Evolutionary conservation across 179 eudicot genomes (phyloP), one percentile per base, ranked within the genome.

Genomic region (Pouteria campechiana): DNA sequence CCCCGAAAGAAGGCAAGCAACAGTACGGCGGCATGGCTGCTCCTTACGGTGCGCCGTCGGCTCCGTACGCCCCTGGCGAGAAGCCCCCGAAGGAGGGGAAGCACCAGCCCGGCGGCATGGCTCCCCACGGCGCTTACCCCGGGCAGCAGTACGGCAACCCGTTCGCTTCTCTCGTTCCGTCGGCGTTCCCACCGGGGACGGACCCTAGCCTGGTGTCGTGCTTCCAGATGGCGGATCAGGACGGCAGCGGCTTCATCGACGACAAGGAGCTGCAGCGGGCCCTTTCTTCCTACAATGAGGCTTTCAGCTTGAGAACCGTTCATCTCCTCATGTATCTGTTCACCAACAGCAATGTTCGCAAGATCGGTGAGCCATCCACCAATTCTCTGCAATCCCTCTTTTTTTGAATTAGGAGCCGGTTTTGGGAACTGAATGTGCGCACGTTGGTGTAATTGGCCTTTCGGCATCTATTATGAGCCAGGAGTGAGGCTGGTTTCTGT

Each of bases 251-350:
- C 1, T 48, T 73, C 20, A 83, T 92, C 7, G 99, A 92, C 28
- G 99, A 92, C 32, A 75, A 75, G 66, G 99, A 92, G 78, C 41
- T 92, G 37, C 99, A 92, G 66, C 48, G 63, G 24, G 96, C 83
- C 0, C 41, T 92, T 13, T 82, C 96, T 6, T 67, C 85, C 1
- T 86, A 86, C 14, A 75, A 75, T 28, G 84, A 90, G 81, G 73
- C 75, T 45, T 87, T 92, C 17, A 74, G 96, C 7, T 33, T 92
- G 22, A 58, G 94, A 19, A 92, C 96, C 36, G 94, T 92, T 46
- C 99, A 75, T 59, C 78, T 92, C 7, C 92, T 92, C 15, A 92
- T 92, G 94, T 76, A 68, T 55, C 68, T 35, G n/a, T 92, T 87
- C 58, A 92, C 99, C 52, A 63, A 62, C 48, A 60, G 80, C 17